These are phyloP conservation scores for Gnomoniopsis sp. DNA, from an alignment of 2,329 filamentous ascomycete genomes.

Conservation along the genomic window DNA sequence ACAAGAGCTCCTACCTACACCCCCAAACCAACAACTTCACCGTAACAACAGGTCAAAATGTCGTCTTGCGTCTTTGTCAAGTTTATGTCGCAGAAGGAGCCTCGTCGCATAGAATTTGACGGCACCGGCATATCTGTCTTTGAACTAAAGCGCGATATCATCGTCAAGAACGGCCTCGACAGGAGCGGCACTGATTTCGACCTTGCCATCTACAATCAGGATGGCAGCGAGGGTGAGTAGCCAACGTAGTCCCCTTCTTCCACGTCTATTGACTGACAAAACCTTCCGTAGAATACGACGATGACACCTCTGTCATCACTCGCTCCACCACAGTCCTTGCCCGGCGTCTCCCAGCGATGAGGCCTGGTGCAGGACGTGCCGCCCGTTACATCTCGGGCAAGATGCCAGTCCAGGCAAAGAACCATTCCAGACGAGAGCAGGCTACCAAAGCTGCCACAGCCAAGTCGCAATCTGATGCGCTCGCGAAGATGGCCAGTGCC, in stretches of 20 bases:
- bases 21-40: background rate
- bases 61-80: constrained; percentile 99
- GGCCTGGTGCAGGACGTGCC: constrained; percentile 83
- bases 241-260: background rate
- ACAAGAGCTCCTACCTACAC: constrained; percentile 12
- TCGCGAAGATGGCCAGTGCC: constrained; percentile 68
- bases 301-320: constrained; percentile 96
- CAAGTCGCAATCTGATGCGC: constrained; percentile 54
- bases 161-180: constrained; percentile 86
- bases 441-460: constrained; percentile 49
- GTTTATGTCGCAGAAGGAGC: constrained; percentile 98
- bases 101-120: constrained; percentile 91
- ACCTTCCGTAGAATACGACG: constrained; percentile 73
- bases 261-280: background rate
- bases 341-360: constrained; percentile 76
- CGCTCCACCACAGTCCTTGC: constrained; percentile 93
- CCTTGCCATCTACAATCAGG: constrained; percentile 88
- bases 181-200: constrained; percentile 91
- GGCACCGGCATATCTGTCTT: constrained; percentile 97
- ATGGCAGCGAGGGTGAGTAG: constrained; percentile 79
- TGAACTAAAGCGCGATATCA: constrained; percentile 98
- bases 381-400: constrained; percentile 95
- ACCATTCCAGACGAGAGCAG: constrained; percentile 65
- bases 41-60: constrained; percentile 54
- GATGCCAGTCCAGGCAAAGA: constrained; percentile 86